A percentile compares a stretch with the other conserved stretches of the same genome.
These are phyloP conservation scores for Rubroshorea leprosula DNA, from an alignment of 345 rosid genomes.

Conservation along the genomic window DNA sequence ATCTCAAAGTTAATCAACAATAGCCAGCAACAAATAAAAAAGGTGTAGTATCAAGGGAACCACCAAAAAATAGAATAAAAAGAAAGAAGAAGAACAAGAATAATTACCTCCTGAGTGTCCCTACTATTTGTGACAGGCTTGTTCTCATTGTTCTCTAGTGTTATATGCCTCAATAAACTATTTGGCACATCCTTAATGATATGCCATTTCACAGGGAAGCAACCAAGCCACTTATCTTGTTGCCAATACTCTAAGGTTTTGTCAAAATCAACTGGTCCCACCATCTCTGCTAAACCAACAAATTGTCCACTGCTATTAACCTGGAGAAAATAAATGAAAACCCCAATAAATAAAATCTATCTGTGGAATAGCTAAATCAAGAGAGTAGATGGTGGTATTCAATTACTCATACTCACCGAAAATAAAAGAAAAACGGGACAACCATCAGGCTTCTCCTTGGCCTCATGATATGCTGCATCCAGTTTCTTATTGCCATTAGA, in stretches of 20 bases:
- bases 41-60: background rate
- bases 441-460: slow-evolving; percentile 38
- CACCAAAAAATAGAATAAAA: background rate
- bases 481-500: slow-evolving; percentile 73
- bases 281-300: slow-evolving; percentile 82
- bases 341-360: background rate
- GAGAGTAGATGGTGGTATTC: background rate
- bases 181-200: slow-evolving; percentile 78
- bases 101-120: slow-evolving; percentile 75
- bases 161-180: slow-evolving; percentile 55
- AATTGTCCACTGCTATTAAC: slow-evolving; percentile 87
- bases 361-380: background rate
- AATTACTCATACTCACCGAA: slow-evolving; percentile 45
- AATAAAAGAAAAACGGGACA: slow-evolving; percentile 72
- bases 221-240: slow-evolving; percentile 82
- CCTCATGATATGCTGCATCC: slow-evolving; percentile 53
- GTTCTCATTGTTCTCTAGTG: slow-evolving; percentile 63
- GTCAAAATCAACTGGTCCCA: slow-evolving; percentile 62
- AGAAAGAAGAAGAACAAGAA: background rate
- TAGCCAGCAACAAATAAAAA: background rate
- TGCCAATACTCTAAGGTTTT: slow-evolving; percentile 72
- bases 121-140: slow-evolving; percentile 79
- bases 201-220: slow-evolving; percentile 80
- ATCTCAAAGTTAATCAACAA: background rate
- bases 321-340: slow-evolving; percentile 28